These are phyloP conservation scores for Lachnellula cervina DNA, from an alignment of 2,329 filamentous ascomycete genomes.

Conservation along the genomic window DNA sequence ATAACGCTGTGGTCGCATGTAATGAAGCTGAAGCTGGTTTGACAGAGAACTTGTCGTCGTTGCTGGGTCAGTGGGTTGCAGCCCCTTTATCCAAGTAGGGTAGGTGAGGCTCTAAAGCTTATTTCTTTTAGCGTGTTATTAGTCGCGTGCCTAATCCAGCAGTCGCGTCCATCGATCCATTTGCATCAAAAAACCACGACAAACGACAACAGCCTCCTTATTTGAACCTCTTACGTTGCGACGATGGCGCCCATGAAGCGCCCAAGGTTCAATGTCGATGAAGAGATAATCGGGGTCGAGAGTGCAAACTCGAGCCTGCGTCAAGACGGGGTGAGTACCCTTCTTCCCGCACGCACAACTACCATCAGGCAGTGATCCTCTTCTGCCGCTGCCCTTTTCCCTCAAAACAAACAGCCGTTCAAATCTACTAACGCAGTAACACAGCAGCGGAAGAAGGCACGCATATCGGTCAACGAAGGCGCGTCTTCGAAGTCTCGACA, in stretches of 20 bases:
- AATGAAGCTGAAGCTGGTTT: too few species aligned
- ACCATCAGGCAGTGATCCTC: neutral
- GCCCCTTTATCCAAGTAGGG: too few species aligned
- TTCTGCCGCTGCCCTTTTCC: neutral
- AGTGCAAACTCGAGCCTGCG: slow-evolving; percentile 26
- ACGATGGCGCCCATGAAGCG: slow-evolving; percentile 41
- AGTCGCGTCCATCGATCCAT: neutral
- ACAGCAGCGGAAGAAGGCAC: slow-evolving; percentile 39
- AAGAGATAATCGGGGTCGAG: slow-evolving; percentile 31
- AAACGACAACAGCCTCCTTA: too few species aligned
- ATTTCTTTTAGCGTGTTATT: too few species aligned
- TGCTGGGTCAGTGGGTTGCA: too few species aligned
- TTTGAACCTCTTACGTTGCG: neutral
- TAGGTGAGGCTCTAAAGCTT: too few species aligned
- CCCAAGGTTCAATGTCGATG: slow-evolving; percentile 28
- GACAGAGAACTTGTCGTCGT: too few species aligned
- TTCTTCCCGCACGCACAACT: neutral
- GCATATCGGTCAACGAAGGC: slow-evolving; percentile 28
- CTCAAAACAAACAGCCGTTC: neutral
- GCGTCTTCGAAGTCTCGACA: slow-evolving; percentile 15
- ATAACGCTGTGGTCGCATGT: too few species aligned
- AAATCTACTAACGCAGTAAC: slow-evolving; percentile 4
- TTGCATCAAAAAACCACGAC: neutral
- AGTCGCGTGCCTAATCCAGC: too few species aligned
- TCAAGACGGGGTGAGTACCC: slow-evolving; percentile 28